phyloP scores from a whole-genome alignment of 805 yeast genomes.

The Starmerella bacillaris region DNA sequence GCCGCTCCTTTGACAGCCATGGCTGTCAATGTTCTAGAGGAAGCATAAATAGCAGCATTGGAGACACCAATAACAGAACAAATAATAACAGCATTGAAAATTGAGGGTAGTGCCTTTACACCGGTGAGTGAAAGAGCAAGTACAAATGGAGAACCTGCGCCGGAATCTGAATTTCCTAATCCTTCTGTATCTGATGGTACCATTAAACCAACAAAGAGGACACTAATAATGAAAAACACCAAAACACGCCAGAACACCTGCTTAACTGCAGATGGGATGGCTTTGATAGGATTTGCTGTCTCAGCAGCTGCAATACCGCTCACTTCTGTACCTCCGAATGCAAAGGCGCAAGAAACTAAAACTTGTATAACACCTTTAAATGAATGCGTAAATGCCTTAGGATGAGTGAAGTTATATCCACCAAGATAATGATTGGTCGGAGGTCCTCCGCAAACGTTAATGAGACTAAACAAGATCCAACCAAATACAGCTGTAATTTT shows the following conservation, averaged over 20 bases:
- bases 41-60: constrained; percentile 50
- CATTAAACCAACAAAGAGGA: constrained; percentile 48
- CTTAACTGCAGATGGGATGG: constrained; percentile 54
- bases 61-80: constrained; percentile 66
- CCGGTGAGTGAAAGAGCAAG: constrained; percentile 56
- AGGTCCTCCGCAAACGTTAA: constrained; percentile 43
- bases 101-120: constrained; percentile 50
- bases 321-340: constrained; percentile 51
- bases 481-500: constrained; percentile 43
- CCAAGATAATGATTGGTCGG: constrained; percentile 41
- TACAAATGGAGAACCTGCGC: constrained; percentile 65
- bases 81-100: constrained; percentile 61
- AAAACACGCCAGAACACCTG: constrained; percentile 53
- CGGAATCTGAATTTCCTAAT: constrained; percentile 30
- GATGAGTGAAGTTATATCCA: constrained; percentile 39
- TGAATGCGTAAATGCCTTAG: constrained; percentile 44
- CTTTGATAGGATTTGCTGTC: constrained; percentile 47
- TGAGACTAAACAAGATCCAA: constrained; percentile 39
- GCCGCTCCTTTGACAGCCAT: constrained; percentile 48
- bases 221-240: constrained; percentile 43
- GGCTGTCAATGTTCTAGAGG: constrained; percentile 48
- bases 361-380: constrained; percentile 50
- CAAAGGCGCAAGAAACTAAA: constrained; percentile 42
- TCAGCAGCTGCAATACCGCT: constrained; percentile 63
- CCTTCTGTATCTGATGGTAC: constrained; percentile 41